Percentiles rank a stretch among this genome's conserved stretches.
Evolutionary conservation across 1,284 basidiomycete genomes (phyloP).

Genomic region (Porodaedalea pini): DNA sequence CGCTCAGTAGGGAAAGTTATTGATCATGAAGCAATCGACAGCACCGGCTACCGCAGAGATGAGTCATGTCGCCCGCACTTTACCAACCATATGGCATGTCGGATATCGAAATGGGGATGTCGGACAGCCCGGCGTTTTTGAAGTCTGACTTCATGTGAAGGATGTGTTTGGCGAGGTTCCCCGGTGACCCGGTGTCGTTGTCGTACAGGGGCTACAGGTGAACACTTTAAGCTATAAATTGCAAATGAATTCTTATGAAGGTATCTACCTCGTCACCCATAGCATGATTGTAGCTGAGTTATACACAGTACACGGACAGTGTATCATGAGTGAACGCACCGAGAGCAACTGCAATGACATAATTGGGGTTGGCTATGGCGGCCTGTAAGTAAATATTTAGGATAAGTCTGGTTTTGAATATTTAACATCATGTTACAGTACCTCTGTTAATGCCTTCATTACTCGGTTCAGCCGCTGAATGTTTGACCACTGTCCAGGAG

Average conservation of each 20-base stretch:
- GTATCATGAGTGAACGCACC: conserved; percentile 1
- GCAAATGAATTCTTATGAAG: background rate
- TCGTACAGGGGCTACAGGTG: conserved; percentile 16
- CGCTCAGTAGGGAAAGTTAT: conserved; percentile 18
- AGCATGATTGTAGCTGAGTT: background rate
- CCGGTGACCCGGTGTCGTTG: conserved; percentile 16
- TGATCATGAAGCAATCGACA: conserved; percentile 20
- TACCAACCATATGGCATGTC: conserved; percentile 19
- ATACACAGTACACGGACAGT: background rate
- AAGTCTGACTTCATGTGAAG: conserved; percentile 15
- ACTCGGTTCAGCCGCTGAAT: conserved; percentile 7
- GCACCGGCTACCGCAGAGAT: conserved; percentile 9
- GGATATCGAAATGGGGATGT: conserved; percentile 17
- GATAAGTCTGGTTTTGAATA: background rate
- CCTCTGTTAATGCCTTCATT: conserved; percentile 17
- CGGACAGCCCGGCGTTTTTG: conserved; percentile 11
- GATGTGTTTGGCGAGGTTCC: conserved; percentile 15
- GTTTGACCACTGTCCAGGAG: conserved; percentile 13
- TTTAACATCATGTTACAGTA: conserved; percentile 1
- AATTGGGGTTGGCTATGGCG: conserved; percentile 12
- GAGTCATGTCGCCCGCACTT: conserved; percentile 5
- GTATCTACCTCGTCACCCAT: conserved; percentile 8
- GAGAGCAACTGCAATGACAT: conserved; percentile 15
- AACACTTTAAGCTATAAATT: background rate
- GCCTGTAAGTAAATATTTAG: background rate